Base-by-base conservation (phyloP, 129 eudicot species). In the Cynara cardunculus region DNA sequence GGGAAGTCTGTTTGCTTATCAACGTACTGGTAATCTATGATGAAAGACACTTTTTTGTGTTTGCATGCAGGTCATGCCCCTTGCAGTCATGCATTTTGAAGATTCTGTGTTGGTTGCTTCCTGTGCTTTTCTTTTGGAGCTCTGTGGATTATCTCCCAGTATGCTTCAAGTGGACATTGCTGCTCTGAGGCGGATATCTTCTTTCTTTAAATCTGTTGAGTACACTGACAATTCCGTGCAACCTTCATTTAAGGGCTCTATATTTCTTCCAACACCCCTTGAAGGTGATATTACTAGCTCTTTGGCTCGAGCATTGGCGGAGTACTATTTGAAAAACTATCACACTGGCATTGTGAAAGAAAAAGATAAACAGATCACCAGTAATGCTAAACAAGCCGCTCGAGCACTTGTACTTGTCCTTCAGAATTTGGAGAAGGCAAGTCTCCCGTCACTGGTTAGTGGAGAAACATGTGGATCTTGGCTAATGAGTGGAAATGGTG, bases 391-490 rank as follows among this genome's bases (percentile, higher is more conserved):
- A 78, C 89, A 79, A 78, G 86, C 89, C 49, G 83, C 93, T 69
- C 87, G 88, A 78, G 90, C 97, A 72, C 92, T 94, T 39, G 72
- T 90, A 83, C 92, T 94, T 87, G 92, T 92, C 65, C 92, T 88
- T 78, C 98, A 94, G 78, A 92, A 91, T 85, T 82, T 94, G 90
- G 98, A 94, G 82, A 94, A 90, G 84, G 89, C 96, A 62, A 91
- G 98, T 82, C 91, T 92, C 73, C 97, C 97, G 46, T 69, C 61
- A 64, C 70, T 85, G 73, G 61, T 65, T 73, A 85, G 80, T 86
- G 96, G 90, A 53, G 74, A 82, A 79, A 91, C 97, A 74, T 91
- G 97, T 80, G 98, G 98, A 65, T 88, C 94, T 82, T 94, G 98
- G 98, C 80, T 94, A 81, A 80, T 87, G 72, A 94, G 76, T 75